A percentile compares a stretch with the other conserved stretches of the same genome.
Evolutionary conservation across 2,329 filamentous ascomycete species (phyloP).

Genomic region (Geosmithia putterillii): DNA sequence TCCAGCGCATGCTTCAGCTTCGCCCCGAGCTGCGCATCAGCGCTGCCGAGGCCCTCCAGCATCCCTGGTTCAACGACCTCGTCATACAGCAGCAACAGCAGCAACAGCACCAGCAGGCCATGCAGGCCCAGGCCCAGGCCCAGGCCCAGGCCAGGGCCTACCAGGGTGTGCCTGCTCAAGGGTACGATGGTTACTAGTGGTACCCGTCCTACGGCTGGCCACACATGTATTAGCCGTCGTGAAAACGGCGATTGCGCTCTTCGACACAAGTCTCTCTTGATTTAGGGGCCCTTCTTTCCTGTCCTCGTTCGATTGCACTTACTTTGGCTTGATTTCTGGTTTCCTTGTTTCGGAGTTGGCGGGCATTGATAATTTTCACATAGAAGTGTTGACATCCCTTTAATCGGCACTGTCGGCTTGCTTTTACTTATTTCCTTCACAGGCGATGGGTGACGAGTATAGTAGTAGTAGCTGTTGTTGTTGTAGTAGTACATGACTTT

Average conservation of each 20-base stretch:
- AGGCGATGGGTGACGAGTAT: neutral
- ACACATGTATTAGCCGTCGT: neutral
- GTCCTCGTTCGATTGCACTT: neutral
- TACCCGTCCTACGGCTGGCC: neutral
- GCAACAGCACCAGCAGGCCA: slow-evolving; percentile 28
- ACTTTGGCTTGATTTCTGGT: neutral
- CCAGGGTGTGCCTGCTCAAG: slow-evolving; percentile 23
- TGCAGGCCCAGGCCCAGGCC: slow-evolving; percentile 17
- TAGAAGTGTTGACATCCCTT: neutral
- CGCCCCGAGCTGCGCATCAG: slow-evolving; percentile 85
- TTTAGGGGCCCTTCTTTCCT: neutral
- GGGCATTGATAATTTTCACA: neutral
- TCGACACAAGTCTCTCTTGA: neutral
- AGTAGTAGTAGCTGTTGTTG: no score
- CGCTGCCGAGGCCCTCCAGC: slow-evolving; percentile 72
- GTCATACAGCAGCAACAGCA: slow-evolving; percentile 41
- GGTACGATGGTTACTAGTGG: slow-evolving; percentile 18
- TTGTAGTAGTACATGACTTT: neutral
- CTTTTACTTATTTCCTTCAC: neutral
- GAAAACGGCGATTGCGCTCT: neutral
- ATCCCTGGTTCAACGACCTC: slow-evolving; percentile 84
- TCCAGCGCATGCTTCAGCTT: slow-evolving; percentile 84
- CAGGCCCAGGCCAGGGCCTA: slow-evolving; percentile 34
- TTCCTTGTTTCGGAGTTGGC: neutral
- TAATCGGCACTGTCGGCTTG: neutral